Conservation (phyloP, 352 stramenopile genomes). For the Globisporangium polare region DNA sequence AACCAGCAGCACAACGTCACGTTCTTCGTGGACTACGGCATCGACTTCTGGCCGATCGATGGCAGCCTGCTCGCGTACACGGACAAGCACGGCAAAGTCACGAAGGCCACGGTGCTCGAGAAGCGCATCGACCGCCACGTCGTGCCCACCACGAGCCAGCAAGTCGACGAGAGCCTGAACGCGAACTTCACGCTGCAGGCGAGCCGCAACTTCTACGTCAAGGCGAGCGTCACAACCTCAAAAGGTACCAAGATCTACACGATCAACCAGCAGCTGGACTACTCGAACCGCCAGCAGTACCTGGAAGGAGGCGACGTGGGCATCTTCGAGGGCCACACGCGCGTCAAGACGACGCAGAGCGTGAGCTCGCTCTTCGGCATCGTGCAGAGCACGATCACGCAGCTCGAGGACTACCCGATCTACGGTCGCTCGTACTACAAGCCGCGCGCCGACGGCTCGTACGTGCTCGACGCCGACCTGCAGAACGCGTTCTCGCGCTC, state of each 20-base stretch:
- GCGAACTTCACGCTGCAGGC: conserved; percentile 47
- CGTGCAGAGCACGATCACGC: conserved; percentile 18
- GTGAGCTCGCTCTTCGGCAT: conserved; percentile 20
- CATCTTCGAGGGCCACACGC: conserved; percentile 38
- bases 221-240: conserved; percentile 53
- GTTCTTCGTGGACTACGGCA: conserved; percentile 56
- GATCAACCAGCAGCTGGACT: conserved; percentile 40
- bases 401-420: conserved; percentile 50
- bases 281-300: conserved; percentile 52
- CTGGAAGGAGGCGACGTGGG: conserved; percentile 38
- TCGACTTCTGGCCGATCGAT: conserved; percentile 70
- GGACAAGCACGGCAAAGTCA: conserved; percentile 36
- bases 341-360: conserved; percentile 30
- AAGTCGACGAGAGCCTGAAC: conserved; percentile 21
- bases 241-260: conserved; percentile 52
- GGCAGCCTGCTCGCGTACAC: conserved; percentile 59
- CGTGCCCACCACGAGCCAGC: conserved; percentile 16
- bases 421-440: conserved; percentile 44
- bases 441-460: conserved; percentile 27
- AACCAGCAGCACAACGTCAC: conserved; percentile 44
- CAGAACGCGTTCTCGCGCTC: conserved; percentile 39
- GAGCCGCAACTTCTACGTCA: conserved; percentile 34
- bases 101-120: conserved; percentile 30
- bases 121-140: conserved; percentile 29
- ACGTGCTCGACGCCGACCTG: conserved; percentile 39